phyloP scores from a whole-genome alignment of 805 yeast genomes.

The Ogataea ramenticola region DNA sequence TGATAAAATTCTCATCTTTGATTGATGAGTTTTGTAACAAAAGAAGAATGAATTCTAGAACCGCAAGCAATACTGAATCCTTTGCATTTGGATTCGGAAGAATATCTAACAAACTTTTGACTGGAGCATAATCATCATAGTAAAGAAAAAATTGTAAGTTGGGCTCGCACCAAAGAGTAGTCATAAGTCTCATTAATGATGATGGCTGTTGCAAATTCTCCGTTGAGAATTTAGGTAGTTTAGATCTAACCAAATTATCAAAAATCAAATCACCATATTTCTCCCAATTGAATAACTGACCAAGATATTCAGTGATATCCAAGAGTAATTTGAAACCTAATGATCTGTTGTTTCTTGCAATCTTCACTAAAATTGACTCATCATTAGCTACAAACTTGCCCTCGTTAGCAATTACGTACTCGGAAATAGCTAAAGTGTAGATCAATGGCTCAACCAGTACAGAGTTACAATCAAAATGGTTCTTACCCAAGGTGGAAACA shows the following conservation, averaged over 20 bases:
- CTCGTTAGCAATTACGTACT: constrained; percentile 27
- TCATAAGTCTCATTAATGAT: constrained; percentile 58
- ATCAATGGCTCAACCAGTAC: constrained; percentile 51
- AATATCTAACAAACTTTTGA: constrained; percentile 46
- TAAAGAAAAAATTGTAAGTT: constrained; percentile 45
- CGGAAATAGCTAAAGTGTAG: constrained; percentile 48
- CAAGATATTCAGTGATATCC: constrained; percentile 46
- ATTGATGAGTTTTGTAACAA: constrained; percentile 33
- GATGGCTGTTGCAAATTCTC: constrained; percentile 85
- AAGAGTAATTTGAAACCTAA: constrained; percentile 59
- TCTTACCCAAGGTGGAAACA: constrained; percentile 51
- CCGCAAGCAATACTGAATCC: constrained; percentile 51
- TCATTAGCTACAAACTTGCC: constrained; percentile 10
- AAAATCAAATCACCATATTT: constrained; percentile 44
- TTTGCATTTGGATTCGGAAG: constrained; percentile 53
- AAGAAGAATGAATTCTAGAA: constrained; percentile 46
- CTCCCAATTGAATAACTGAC: constrained; percentile 49
- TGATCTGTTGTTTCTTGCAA: constrained; percentile 56
- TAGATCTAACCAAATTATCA: constrained; percentile 48
- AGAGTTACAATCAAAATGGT: constrained; percentile 40
- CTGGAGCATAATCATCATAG: constrained; percentile 48
- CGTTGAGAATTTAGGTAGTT: constrained; percentile 57
- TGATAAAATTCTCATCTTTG: constrained; percentile 33
- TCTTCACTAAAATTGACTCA: constrained; percentile 27
- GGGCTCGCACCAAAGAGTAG: constrained; percentile 45